phyloP scores from a whole-genome alignment of 1,284 basidiomycete species.

The Papiliotrema nemorosa region DNA sequence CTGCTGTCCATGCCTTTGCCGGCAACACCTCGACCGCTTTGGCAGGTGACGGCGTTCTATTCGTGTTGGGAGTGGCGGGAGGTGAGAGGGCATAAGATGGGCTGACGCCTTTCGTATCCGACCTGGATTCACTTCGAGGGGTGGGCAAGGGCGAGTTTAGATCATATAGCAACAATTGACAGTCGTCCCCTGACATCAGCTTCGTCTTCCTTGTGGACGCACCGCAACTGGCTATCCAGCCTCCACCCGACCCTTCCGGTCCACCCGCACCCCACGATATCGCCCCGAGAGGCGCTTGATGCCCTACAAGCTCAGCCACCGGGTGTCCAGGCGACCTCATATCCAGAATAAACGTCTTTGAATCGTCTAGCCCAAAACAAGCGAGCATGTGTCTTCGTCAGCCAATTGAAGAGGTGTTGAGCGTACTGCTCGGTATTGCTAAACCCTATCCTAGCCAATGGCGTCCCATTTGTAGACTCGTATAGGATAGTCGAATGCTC shows the following conservation, averaged over 20 bases:
- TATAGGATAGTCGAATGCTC: conserved; percentile 99
- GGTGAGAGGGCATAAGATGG: conserved; percentile 49
- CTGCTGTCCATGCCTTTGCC: conserved; percentile 77
- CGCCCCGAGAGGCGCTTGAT: conserved; percentile 66
- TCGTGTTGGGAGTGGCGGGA: conserved; percentile 55
- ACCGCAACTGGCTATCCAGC: conserved; percentile 81
- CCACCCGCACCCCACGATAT: conserved; percentile 73
- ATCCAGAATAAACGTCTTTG: conserved; percentile 82
- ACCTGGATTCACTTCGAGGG: conserved; percentile 6
- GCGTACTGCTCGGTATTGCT: conserved; percentile 44
- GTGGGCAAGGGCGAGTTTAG: conserved; percentile 51
- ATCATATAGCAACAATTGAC: conserved; percentile 86
- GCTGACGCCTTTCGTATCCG: conserved; percentile 42
- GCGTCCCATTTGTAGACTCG: conserved; percentile 67
- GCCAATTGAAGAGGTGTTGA: not conserved
- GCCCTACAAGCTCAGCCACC: conserved; percentile 81
- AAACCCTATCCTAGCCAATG: conserved; percentile 83
- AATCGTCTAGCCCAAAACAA: conserved; percentile 63
- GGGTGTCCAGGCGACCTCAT: conserved; percentile 92
- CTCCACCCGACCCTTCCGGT: conserved; percentile 57
- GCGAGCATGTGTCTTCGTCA: conserved; percentile 45
- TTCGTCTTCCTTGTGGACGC: conserved; percentile 27
- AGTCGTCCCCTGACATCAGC: conserved; percentile 69
- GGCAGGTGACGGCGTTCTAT: conserved; percentile 50
- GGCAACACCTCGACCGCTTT: conserved; percentile 58